These are phyloP conservation scores for Asterophora lycoperdoides DNA, from an alignment of 768 basidiomycete species.

Conservation along the genomic window DNA sequence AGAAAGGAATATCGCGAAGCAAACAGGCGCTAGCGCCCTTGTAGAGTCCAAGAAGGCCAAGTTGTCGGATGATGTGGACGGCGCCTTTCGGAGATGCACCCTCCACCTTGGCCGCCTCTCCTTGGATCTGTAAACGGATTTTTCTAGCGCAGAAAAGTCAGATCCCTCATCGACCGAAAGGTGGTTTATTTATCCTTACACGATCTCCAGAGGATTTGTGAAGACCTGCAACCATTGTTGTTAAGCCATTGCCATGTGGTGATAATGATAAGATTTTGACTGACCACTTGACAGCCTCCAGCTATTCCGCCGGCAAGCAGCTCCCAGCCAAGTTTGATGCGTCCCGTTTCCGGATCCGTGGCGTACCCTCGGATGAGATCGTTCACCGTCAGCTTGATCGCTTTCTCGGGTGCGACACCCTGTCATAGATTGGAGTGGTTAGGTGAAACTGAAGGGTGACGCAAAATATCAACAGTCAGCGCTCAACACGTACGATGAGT, in stretches of 20 bases:
- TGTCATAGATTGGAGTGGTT: conserved; percentile 24
- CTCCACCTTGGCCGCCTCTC: conserved; percentile 86
- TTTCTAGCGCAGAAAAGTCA: conserved; percentile 46
- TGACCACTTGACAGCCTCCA: conserved; percentile 96
- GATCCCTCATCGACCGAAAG: conserved; percentile 5
- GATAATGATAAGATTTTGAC: conserved; percentile 27
- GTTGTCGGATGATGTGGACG: conserved; percentile 85
- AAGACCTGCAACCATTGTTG: conserved; percentile 59
- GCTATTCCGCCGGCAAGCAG: conserved; percentile 87
- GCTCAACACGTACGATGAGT: conserved; percentile 59
- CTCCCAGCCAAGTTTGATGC: conserved; percentile 91
- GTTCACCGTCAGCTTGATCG: conserved; percentile 97
- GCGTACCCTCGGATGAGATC: conserved; percentile 79
- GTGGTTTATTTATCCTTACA: conserved; percentile 45
- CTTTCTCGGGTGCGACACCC: conserved; percentile 97
- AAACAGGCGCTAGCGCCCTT: conserved; percentile 91
- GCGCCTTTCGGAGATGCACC: conserved; percentile 82
- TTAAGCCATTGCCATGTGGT: conserved; percentile 1
- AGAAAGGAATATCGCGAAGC: conserved; percentile 95
- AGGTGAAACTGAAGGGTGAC: not conserved
- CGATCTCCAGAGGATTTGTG: conserved; percentile 96
- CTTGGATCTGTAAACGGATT: conserved; percentile 93
- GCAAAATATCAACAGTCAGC: not conserved
- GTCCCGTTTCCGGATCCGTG: conserved; percentile 93
- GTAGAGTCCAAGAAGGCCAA: conserved; percentile 92